Base-by-base conservation (phyloP, 108 stramenopile genomes). In the Nitzschia palea region DNA sequence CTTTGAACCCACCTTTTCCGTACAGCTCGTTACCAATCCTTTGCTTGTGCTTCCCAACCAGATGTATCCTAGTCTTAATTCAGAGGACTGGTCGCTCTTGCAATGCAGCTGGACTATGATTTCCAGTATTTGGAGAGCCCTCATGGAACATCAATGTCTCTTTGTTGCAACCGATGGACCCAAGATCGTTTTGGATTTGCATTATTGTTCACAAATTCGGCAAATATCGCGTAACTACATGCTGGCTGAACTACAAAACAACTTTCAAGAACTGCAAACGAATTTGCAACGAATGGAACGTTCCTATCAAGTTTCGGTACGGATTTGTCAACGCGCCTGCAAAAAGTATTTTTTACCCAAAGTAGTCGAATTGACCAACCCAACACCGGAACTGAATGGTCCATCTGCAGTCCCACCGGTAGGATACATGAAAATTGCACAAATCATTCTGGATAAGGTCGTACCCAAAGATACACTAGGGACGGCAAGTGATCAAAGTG, bases 1-100 rank as follows among this genome's bases (percentile, higher is more conserved):
- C 23, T 60, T 25, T 43, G 59, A 60, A 2, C 59, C 59, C 2
- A 60, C 59, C 9, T 42, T 60, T 40, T 60, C 59, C 0, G 59
- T 60, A 9, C 25, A 31, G 14, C n/a, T 42, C 5, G 20, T 22
- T n/a, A 37, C 5, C 2, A 25, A 60, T 1, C 33, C 43, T 8
- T 18, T 18, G 37, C 36, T 22, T 5, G 36, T 43, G 9, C 12
- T n/a, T 26, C 20, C 37, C 17, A 28, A 60, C 8, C 29, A 18
- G 8, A 12, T 60, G n/a, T 60, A 42, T 60, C 59, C 59, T 6
- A 60, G 59, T 60, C 40, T 60, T 22, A 60, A 60, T 23, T 60
- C 59, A 5, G 40, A 60, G 0, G 59, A 60, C 37, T 60, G 59
- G 59, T 31, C 23, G 0, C 36, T 60, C 10, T 25, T 60, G 8